Evolutionary conservation across 805 yeast species (phyloP).

Genomic region (Candida berthetii): DNA sequence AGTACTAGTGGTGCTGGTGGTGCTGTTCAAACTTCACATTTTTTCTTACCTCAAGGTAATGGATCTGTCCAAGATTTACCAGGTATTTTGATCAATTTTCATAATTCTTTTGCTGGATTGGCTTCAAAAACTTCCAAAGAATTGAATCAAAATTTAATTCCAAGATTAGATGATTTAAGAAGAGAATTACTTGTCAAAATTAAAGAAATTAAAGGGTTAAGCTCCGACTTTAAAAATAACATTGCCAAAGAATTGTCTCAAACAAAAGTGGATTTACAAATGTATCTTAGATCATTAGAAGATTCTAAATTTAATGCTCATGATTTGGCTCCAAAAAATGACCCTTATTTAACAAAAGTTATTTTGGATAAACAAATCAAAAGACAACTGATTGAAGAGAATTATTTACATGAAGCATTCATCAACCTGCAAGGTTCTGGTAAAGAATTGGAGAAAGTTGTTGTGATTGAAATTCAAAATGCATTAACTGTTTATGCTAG

Average conservation of each 20-base stretch:
- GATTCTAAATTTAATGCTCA: constrained; percentile 42
- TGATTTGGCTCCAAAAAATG: constrained; percentile 49
- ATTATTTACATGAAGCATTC: constrained; percentile 82
- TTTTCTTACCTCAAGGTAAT: constrained; percentile 71
- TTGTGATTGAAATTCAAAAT: constrained; percentile 79
- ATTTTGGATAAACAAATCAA: constrained; percentile 71
- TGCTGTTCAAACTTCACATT: too few relatives aligned
- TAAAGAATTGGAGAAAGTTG: constrained; percentile 81
- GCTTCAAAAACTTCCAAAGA: constrained; percentile 57
- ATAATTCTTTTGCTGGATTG: constrained; percentile 50
- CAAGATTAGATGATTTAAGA: constrained; percentile 60
- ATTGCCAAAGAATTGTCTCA: constrained; percentile 63
- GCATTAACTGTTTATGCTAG: constrained; percentile 70
- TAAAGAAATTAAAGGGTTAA: constrained; percentile 76
- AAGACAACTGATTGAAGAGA: constrained; percentile 77
- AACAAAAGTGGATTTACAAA: constrained; percentile 50
- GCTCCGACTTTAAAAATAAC: constrained; percentile 78
- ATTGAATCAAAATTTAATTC: constrained; percentile 53
- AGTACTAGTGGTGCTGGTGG: constrained; percentile 70
- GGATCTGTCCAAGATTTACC: constrained; percentile 85
- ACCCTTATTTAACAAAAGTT: constrained; percentile 75
- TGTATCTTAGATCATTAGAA: constrained; percentile 58
- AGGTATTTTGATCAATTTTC: constrained; percentile 58
- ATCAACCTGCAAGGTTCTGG: constrained; percentile 84
- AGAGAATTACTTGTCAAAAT: constrained; percentile 79